These are phyloP conservation scores for Microbotryum intermedium DNA, from an alignment of 1,284 basidiomycete species.

Conservation along the genomic window DNA sequence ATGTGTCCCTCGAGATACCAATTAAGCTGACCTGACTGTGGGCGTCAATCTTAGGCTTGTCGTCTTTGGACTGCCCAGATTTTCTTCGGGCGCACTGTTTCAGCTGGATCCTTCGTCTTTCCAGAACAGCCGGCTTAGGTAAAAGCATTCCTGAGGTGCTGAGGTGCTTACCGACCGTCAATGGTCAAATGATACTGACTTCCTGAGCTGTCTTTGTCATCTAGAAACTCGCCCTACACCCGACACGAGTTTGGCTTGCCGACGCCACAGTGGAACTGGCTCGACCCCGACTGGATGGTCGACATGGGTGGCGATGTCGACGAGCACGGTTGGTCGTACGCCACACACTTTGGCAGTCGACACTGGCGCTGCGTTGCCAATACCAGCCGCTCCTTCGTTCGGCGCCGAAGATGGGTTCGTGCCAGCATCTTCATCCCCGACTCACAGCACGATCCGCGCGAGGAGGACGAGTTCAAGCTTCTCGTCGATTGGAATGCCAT, in stretches of 20 bases:
- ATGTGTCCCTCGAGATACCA: too few relatives aligned
- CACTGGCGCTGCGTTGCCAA: constrained; percentile 23
- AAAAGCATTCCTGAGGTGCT: not conserved
- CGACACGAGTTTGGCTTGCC: constrained; percentile 17
- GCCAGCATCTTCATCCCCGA: constrained; percentile 14
- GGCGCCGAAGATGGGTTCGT: constrained; percentile 22
- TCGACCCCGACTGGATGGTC: constrained; percentile 24
- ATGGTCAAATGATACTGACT: not conserved
- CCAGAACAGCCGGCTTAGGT: constrained; percentile 9
- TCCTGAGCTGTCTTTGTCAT: not conserved
- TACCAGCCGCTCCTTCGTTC: constrained; percentile 18
- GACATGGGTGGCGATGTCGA: constrained; percentile 27
- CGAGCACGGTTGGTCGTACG: constrained; percentile 27
- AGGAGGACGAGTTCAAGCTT: too few relatives aligned
- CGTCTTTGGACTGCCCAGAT: constrained; percentile 26
- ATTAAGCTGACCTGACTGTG: not conserved
- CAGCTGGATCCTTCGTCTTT: constrained; percentile 21
- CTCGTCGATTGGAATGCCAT: too few relatives aligned
- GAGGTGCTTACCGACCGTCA: not conserved
- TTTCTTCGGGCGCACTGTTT: constrained; percentile 16
- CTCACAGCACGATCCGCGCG: not conserved
- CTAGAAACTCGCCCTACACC: constrained; percentile 11
- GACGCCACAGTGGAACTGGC: constrained; percentile 26
- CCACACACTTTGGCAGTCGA: constrained; percentile 15
- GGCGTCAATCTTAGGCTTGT: constrained; percentile 5